Evolutionary conservation across 1,284 basidiomycete species (phyloP).

Genomic region (Rhodotorula sp.): DNA sequence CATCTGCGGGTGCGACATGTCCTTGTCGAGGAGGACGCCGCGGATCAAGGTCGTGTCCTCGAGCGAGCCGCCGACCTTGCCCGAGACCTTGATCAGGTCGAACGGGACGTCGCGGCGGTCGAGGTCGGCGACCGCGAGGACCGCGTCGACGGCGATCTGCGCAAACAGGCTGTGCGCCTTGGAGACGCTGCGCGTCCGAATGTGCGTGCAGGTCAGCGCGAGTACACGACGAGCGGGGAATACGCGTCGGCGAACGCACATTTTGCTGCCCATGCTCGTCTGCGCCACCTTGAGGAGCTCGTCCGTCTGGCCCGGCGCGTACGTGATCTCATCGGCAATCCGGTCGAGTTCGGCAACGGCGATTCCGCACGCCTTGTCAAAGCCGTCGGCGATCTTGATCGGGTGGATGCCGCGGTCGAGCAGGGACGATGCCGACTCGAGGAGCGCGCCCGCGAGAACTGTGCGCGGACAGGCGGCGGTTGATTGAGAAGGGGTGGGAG

Average conservation of each 20-base stretch:
- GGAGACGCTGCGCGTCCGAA: slow-evolving; percentile 70
- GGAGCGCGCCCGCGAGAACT: slow-evolving; percentile 94
- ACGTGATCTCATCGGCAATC: slow-evolving; percentile 88
- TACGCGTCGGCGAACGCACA: slow-evolving; percentile 59
- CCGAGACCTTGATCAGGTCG: slow-evolving; percentile 98
- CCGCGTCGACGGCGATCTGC: slow-evolving; percentile 95
- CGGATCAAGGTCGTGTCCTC: slow-evolving; percentile 91
- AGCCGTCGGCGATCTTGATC: slow-evolving; percentile 97
- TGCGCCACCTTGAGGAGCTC: slow-evolving; percentile 93
- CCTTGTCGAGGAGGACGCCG: slow-evolving; percentile 97
- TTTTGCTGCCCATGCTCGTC: slow-evolving; percentile 96
- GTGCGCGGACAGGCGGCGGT: not conserved
- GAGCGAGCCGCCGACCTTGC: slow-evolving; percentile 95
- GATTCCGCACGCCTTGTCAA: slow-evolving; percentile 87
- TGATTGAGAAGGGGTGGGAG: not conserved
- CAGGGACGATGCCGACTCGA: slow-evolving; percentile 81
- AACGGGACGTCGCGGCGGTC: slow-evolving; percentile 94
- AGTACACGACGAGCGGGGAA: not conserved
- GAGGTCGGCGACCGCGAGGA: slow-evolving; percentile 91
- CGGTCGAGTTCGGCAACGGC: slow-evolving; percentile 87
- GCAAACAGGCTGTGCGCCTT: slow-evolving; percentile 95
- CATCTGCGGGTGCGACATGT: slow-evolving; percentile 99
- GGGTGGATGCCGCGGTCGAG: slow-evolving; percentile 97
- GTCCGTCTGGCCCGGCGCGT: slow-evolving; percentile 75
- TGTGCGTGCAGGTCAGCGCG: not conserved